phyloP scores from a whole-genome alignment of 768 basidiomycete genomes.

The Pulveroboletus frians region DNA sequence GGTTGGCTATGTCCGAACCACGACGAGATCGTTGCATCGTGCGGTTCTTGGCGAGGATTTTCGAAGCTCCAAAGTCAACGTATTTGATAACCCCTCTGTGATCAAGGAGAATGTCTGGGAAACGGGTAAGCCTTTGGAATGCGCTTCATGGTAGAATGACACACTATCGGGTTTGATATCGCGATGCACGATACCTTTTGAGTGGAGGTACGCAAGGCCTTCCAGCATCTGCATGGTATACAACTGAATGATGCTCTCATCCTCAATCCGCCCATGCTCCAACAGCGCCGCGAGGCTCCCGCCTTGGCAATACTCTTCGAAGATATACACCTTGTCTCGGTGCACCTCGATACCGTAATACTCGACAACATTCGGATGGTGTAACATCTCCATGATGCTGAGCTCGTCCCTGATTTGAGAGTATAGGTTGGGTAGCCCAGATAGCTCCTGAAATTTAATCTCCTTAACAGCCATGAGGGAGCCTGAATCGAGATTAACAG shows the following conservation, averaged over 20 bases:
- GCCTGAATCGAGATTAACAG: conserved; percentile 92
- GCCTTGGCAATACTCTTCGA: conserved; percentile 97
- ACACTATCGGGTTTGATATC: conserved; percentile 98
- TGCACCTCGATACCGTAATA: conserved; percentile 99
- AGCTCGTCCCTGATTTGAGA: conserved; percentile 94
- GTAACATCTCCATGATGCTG: conserved; percentile 95
- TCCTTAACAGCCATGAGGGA: conserved; percentile 99
- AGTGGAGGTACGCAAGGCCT: conserved; percentile 90
- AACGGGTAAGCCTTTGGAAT: conserved; percentile 8
- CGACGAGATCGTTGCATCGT: conserved; percentile 72
- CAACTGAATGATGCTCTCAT: conserved; percentile 91
- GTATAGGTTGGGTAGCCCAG: conserved; percentile 82
- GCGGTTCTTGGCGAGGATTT: conserved; percentile 87
- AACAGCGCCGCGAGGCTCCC: conserved; percentile 85
- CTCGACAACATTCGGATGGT: conserved; percentile 96
- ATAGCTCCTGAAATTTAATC: conserved; percentile 92
- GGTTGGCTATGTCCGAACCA: conserved; percentile 37
- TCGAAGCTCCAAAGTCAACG: conserved; percentile 97
- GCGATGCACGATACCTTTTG: conserved; percentile 87
- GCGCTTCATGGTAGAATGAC: conserved; percentile 29
- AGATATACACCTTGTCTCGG: conserved; percentile 97
- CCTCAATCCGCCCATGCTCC: conserved; percentile 93
- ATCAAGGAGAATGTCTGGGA: conserved; percentile 87
- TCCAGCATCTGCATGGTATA: conserved; percentile 98
- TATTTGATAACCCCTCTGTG: conserved; percentile 90